Evolutionary conservation across 495 filamentous ascomycete genomes (phyloP).

Genomic region (Glonium stellatum): DNA sequence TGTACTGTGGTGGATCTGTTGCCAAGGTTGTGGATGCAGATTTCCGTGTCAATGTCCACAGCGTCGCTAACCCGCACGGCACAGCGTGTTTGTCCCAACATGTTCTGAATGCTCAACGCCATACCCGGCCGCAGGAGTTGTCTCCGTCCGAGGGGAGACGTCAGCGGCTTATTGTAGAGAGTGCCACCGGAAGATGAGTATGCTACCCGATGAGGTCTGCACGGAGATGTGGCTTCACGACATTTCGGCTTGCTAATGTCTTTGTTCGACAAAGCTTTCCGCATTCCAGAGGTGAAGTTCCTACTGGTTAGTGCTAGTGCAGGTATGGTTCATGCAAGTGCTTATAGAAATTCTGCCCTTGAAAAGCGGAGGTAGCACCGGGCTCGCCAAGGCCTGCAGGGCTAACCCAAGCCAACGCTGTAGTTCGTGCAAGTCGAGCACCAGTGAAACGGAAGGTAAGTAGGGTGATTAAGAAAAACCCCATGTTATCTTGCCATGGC

Average conservation of each 20-base stretch:
- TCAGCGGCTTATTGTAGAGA: constrained; percentile 70
- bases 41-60: neutral
- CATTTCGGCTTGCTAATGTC: neutral
- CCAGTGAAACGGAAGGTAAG: constrained; percentile 49
- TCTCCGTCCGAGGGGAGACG: constrained; percentile 67
- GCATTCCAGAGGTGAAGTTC: constrained; percentile 75
- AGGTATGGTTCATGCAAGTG: constrained; percentile 27
- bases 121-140: constrained; percentile 55
- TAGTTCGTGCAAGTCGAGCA: constrained; percentile 36
- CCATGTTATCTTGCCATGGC: too few species aligned
- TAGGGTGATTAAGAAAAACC: neutral
- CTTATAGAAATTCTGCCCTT: neutral
- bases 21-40: constrained; percentile 48
- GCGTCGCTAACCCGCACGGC: neutral
- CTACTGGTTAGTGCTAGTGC: constrained; percentile 57
- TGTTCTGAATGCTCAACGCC: constrained; percentile 72
- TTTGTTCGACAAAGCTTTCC: constrained; percentile 46
- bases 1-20: constrained; percentile 76
- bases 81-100: constrained; percentile 72
- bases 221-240: neutral
- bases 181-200: constrained; percentile 78
- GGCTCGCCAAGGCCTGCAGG: neutral
- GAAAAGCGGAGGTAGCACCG: neutral
- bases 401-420: neutral
- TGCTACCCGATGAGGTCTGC: constrained; percentile 9